Evolutionary conservation across 2,329 filamentous ascomycete genomes (phyloP).

Genomic region (Alternaria solani): DNA sequence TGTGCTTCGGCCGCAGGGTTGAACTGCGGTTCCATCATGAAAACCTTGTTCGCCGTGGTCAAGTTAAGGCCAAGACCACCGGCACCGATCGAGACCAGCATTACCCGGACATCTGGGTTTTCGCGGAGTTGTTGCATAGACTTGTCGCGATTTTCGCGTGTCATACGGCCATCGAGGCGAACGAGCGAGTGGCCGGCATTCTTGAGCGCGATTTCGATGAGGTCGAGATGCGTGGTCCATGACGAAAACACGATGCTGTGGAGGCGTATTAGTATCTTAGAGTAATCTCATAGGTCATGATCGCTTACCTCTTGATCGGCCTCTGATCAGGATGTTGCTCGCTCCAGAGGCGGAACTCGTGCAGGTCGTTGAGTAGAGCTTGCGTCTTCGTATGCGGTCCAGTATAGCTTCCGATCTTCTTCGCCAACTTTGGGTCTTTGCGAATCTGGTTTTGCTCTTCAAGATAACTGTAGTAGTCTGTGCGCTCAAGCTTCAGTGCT

Average conservation of each 20-base stretch:
- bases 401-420: conserved; percentile 72
- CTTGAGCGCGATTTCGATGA: conserved; percentile 83
- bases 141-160: conserved; percentile 72
- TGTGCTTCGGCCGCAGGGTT: conserved; percentile 96
- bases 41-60: conserved; percentile 84
- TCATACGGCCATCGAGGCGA: conserved; percentile 92
- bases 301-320: conserved; percentile 73
- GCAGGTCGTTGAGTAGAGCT: conserved; percentile 78
- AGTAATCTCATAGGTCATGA: not conserved
- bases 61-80: conserved; percentile 92
- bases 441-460: conserved; percentile 66
- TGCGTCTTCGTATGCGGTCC: conserved; percentile 93
- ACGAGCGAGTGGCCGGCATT: conserved; percentile 71
- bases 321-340: conserved; percentile 68
- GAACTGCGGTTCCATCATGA: conserved; percentile 98
- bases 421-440: conserved; percentile 63
- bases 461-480: conserved; percentile 58
- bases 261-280: not conserved
- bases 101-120: conserved; percentile 74
- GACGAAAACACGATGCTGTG: conserved; percentile 84
- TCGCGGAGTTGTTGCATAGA: conserved; percentile 82
- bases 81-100: conserved; percentile 90
- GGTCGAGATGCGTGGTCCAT: conserved; percentile 95
- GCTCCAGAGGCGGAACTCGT: conserved; percentile 70
- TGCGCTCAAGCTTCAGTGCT: conserved; percentile 73